These are phyloP conservation scores for Pleurotus eryngii DNA, from an alignment of 768 basidiomycete species.

Conservation along the genomic window DNA sequence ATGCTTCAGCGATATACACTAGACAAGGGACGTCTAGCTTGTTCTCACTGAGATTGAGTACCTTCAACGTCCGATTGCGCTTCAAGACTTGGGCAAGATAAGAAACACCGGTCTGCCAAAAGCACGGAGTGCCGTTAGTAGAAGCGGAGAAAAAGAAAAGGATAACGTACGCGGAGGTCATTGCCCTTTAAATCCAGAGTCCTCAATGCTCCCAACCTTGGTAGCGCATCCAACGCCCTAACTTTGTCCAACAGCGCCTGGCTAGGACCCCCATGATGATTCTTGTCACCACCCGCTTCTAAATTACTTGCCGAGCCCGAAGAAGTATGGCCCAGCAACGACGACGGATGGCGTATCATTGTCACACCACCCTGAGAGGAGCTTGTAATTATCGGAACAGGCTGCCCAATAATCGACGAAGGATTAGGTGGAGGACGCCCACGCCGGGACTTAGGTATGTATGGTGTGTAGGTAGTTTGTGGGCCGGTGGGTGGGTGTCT, in stretches of 20 bases:
- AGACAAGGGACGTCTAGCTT: constrained; percentile 84
- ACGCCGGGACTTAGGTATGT: constrained; percentile 66
- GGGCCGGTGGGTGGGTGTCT: constrained; percentile 43
- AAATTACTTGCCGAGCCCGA: constrained; percentile 14
- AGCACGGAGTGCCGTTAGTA: constrained; percentile 17
- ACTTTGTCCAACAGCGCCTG: constrained; percentile 85
- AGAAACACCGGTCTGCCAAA: constrained; percentile 63
- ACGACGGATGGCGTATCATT: constrained; percentile 35
- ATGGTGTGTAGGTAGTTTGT: constrained; percentile 82
- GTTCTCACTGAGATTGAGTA: constrained; percentile 93
- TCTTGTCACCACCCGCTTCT: constrained; percentile 1
- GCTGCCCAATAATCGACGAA: constrained; percentile 40
- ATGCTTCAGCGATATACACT: constrained; percentile 78
- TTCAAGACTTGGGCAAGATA: constrained; percentile 96
- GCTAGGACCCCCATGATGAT: constrained; percentile 52
- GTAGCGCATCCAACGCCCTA: constrained; percentile 82
- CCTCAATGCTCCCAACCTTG: constrained; percentile 78
- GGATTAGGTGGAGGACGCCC: constrained; percentile 38
- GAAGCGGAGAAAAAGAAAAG: neutral
- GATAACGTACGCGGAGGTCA: constrained; percentile 74
- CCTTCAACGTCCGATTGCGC: constrained; percentile 91
- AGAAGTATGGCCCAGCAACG: constrained; percentile 14
- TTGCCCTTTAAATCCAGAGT: constrained; percentile 92
- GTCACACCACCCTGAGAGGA: constrained; percentile 54
- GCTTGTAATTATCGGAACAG: constrained; percentile 68